Evolutionary conservation across 805 yeast species (phyloP).

Genomic region (Hemisphaericaspora nanyangensis): DNA sequence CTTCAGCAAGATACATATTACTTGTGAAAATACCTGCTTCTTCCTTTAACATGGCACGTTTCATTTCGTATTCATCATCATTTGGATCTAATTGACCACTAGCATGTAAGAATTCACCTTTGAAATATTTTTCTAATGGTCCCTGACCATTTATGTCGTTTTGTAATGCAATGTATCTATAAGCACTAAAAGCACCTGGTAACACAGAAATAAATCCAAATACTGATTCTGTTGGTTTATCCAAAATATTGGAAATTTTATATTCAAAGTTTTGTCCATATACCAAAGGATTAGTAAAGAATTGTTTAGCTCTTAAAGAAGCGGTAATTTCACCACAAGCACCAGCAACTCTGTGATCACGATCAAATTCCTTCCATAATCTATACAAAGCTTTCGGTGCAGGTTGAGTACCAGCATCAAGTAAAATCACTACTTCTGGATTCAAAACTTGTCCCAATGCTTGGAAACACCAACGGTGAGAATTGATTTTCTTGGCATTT

Average conservation of each 20-base stretch:
- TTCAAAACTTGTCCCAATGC: slow-evolving; percentile 55
- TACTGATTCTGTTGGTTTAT: slow-evolving; percentile 61
- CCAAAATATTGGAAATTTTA: slow-evolving; percentile 63
- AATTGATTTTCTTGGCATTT: slow-evolving; percentile 61
- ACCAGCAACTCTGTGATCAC: slow-evolving; percentile 58
- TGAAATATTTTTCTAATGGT: slow-evolving; percentile 63
- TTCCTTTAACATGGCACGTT: slow-evolving; percentile 31
- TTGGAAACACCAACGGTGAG: slow-evolving; percentile 68
- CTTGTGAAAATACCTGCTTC: slow-evolving; percentile 58
- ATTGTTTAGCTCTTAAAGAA: slow-evolving; percentile 43
- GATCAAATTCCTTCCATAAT: slow-evolving; percentile 61
- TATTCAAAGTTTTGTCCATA: slow-evolving; percentile 67
- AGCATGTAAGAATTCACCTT: slow-evolving; percentile 56
- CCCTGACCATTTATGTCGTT: slow-evolving; percentile 50
- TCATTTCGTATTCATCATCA: slow-evolving; percentile 45
- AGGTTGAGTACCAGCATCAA: slow-evolving; percentile 68
- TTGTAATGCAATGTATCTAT: slow-evolving; percentile 54
- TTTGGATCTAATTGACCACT: slow-evolving; percentile 59
- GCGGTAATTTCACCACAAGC: slow-evolving; percentile 74
- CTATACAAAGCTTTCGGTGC: slow-evolving; percentile 52
- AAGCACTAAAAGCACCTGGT: slow-evolving; percentile 70
- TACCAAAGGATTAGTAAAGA: slow-evolving; percentile 57
- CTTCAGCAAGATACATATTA: slow-evolving; percentile 70
- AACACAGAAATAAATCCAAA: slow-evolving; percentile 64
- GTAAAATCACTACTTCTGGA: slow-evolving; percentile 55